Percentiles rank a stretch among this genome's conserved stretches.
These are phyloP conservation scores for Malassezia brasiliensis DNA, from an alignment of 1,284 basidiomycete species.

Conservation along the genomic window DNA sequence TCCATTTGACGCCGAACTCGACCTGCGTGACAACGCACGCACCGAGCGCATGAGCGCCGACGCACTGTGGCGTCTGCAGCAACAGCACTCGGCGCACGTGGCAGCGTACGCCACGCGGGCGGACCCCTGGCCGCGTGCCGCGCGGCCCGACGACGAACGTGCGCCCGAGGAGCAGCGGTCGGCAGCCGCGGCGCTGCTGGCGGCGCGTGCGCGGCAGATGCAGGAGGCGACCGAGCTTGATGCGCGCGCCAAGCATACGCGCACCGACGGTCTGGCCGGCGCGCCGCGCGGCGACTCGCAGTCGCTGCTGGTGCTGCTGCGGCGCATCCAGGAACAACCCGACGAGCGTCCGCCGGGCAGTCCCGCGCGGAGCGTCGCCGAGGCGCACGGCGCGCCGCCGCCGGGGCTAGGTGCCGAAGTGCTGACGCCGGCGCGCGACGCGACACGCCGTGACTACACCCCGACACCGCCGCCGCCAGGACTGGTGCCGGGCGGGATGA, in stretches of 20 bases:
- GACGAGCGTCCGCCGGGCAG: constrained; percentile 2
- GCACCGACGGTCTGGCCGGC: neutral
- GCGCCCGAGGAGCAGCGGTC: constrained; percentile 16
- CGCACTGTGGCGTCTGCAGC: constrained; percentile 3
- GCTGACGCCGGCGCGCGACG: constrained; percentile 1
- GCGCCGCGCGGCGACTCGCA: constrained; percentile 13
- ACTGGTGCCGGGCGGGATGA: neutral
- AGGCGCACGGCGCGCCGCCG: constrained; percentile 14
- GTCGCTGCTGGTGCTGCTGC: constrained; percentile 14
- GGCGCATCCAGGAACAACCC: constrained; percentile 13
- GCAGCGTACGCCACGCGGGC: neutral
- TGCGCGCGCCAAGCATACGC: constrained; percentile 4
- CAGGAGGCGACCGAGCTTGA: constrained; percentile 9
- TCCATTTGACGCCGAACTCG: constrained; percentile 35
- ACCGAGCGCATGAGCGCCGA: constrained; percentile 16
- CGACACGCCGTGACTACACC: neutral
- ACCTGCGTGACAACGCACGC: constrained; percentile 11
- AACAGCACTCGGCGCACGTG: neutral
- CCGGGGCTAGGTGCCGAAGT: neutral
- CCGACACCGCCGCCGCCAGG: constrained; percentile 18
- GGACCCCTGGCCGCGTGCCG: neutral
- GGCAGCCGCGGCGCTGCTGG: constrained; percentile 15
- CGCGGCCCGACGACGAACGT: neutral
- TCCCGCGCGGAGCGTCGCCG: constrained; percentile 22
- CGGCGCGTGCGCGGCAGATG: constrained; percentile 15